phyloP scores from a whole-genome alignment of 164 flowering plant genomes.

The Akebia trifoliata region DNA sequence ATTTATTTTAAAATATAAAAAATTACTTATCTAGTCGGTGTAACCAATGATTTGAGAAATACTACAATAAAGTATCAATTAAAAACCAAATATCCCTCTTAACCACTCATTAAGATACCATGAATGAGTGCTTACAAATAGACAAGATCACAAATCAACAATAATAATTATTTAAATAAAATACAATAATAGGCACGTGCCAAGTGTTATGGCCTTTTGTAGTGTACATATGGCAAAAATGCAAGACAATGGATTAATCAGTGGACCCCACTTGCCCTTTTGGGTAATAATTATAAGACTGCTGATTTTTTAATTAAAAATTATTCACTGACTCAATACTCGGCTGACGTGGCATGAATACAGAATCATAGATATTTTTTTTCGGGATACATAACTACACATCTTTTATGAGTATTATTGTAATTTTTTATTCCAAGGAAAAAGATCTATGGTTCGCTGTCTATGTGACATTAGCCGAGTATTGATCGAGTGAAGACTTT shows the following conservation, averaged over 20 bases:
- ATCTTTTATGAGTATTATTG: too few species aligned
- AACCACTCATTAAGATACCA: slow-evolving; percentile 1
- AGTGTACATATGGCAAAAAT: too few species aligned
- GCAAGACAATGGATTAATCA: not conserved
- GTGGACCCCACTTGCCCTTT: not conserved
- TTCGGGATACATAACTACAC: too few species aligned
- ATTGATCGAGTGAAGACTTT: too few species aligned
- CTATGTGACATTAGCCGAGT: too few species aligned
- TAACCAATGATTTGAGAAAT: not conserved
- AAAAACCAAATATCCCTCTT: not conserved
- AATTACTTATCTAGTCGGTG: not conserved
- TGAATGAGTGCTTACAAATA: not conserved
- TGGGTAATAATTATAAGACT: not conserved
- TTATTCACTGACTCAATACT: too few species aligned
- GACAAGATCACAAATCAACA: not conserved
- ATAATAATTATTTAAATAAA: not conserved
- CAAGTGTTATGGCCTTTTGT: too few species aligned
- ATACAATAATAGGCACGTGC: not conserved
- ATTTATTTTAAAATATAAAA: not conserved
- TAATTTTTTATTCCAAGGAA: too few species aligned
- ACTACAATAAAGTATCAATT: not conserved
- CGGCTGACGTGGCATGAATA: too few species aligned
- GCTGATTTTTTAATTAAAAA: not conserved
- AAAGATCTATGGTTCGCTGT: too few species aligned
- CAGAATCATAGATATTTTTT: too few species aligned